Evolutionary conservation across 371 early-diverging fungal species (phyloP).

Genomic region (Mortierella sp.): DNA sequence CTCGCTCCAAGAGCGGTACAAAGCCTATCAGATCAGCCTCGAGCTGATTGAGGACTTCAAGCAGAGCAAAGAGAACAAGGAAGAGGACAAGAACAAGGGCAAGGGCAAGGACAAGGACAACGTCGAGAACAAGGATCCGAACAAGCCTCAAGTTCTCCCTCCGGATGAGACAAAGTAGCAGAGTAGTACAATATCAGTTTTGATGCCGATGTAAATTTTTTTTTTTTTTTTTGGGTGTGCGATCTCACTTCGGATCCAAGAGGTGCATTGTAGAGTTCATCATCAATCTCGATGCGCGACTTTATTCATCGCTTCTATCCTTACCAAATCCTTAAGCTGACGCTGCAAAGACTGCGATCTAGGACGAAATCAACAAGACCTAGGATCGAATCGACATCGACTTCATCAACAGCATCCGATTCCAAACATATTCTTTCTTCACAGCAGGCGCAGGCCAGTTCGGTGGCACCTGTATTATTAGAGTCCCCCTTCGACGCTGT

Average conservation of each 20-base stretch:
- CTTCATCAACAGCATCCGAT: neutral
- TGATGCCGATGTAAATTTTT: too few species aligned
- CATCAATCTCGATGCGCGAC: slow-evolving; percentile 32
- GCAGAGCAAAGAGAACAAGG: slow-evolving; percentile 12
- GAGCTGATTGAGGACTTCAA: slow-evolving; percentile 30
- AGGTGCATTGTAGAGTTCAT: too few species aligned
- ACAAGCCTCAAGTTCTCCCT: too few species aligned
- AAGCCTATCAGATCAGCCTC: slow-evolving; percentile 15
- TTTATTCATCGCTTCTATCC: slow-evolving; percentile 51
- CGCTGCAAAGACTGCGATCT: slow-evolving; percentile 15
- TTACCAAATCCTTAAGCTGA: slow-evolving; percentile 36
- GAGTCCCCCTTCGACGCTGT: slow-evolving; percentile 20
- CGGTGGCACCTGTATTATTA: too few species aligned
- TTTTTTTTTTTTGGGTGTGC: too few species aligned
- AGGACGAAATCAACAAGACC: neutral
- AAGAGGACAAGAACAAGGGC: neutral
- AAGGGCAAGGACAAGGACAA: neutral
- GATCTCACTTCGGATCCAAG: too few species aligned
- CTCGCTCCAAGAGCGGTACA: slow-evolving; percentile 27
- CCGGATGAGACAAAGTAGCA: too few species aligned
- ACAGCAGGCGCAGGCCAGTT: neutral
- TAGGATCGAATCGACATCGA: neutral
- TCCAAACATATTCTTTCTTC: neutral
- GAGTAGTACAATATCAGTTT: too few species aligned
- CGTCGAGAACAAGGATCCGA: neutral